Base-by-base conservation (phyloP, 2,329 filamentous ascomycete genomes). In the Dactylonectria macrodidyma region DNA sequence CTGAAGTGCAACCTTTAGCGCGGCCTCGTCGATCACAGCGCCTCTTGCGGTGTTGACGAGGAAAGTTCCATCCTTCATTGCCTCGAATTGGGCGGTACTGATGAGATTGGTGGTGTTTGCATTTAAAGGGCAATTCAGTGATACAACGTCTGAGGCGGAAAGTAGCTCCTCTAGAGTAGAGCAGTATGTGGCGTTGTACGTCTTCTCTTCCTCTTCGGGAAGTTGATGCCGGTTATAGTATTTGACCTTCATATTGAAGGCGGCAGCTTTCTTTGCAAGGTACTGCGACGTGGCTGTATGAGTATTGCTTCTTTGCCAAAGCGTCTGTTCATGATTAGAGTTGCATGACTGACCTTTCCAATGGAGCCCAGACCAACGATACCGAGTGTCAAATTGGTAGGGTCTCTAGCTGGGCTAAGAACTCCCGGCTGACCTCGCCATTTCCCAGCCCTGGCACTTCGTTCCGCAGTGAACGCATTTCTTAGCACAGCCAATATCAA, bases 41-140 rank as follows among this genome's bases (percentile, higher is more conserved):
- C 85, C 85, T 3, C 86, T 78, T 1, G 85, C 83, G 0, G 85
- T 87, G 70, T 88, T 87, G 50, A 87, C 75, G 5, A 88, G 69
- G 61, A 82, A 80, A 0, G 76, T 75, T 0, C 84, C 84, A 4
- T 80, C 76, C 68, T 85, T 87, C 82, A 87, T 86, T 14, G 78
- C 78, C 0, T 76, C 76, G 33, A 86, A 84, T 69, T 85, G 78
- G 0, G 70, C 69, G 3, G 73, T 61, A 3, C 78, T 76, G 16
- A 86, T 82, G 19, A 85, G 62, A 14, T 76, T 73, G 5, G 70
- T 81, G 0, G 84, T 86, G 4, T 75, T 62, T 0, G 71, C 72
- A 56, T 81, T 84, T 2, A 85, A 76, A 1, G 84, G 84, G 55
- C 73, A 77, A 67, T 77, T 75, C 7, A 80, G 50, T 1, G 76